A percentile compares a stretch with the other conserved stretches of the same genome.
These are phyloP conservation scores for Basidioascus undulatus DNA, from an alignment of 768 basidiomycete species.

Conservation along the genomic window DNA sequence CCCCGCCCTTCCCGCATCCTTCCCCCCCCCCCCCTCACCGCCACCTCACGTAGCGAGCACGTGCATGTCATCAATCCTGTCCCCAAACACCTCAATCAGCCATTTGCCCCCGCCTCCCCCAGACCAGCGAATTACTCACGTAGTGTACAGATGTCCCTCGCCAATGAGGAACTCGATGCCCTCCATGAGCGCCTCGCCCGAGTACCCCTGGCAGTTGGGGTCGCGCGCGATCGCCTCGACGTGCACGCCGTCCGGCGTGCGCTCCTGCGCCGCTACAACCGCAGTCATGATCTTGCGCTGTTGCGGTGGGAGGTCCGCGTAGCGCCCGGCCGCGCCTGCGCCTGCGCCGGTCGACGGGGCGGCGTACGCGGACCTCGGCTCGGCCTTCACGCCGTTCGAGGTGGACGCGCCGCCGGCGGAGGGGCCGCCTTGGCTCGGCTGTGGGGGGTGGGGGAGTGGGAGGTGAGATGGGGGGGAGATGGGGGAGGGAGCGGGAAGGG, in stretches of 20 bases:
- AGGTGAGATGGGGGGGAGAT: neutral
- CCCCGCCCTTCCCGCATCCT: no score
- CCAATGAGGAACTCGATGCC: conserved; percentile 57
- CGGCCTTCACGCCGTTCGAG: conserved; percentile 4
- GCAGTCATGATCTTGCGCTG: conserved; percentile 43
- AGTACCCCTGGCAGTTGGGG: neutral
- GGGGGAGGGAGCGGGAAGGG: neutral
- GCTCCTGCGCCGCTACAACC: conserved; percentile 25
- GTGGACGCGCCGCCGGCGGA: conserved; percentile 8
- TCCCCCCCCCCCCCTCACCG: no score
- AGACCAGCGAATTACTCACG: no score
- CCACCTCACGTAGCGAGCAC: no score
- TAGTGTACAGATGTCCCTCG: conserved; percentile 54
- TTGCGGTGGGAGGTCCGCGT: conserved; percentile 31
- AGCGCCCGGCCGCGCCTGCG: conserved; percentile 21
- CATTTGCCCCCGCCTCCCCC: no score
- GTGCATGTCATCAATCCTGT: no score
- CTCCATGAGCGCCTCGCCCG: conserved; percentile 18
- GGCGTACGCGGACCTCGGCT: conserved; percentile 19
- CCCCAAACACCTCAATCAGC: no score
- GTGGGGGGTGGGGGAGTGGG: conserved; percentile 1
- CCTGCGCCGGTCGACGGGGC: no score
- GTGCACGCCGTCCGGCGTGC: conserved; percentile 39
- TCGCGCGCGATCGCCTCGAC: conserved; percentile 41
- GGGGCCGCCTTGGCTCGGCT: conserved; percentile 3